Percentiles rank a stretch among this genome's conserved stretches.
Evolutionary conservation across 805 yeast species (phyloP).

Genomic region (Nakazawaea anatomiae): DNA sequence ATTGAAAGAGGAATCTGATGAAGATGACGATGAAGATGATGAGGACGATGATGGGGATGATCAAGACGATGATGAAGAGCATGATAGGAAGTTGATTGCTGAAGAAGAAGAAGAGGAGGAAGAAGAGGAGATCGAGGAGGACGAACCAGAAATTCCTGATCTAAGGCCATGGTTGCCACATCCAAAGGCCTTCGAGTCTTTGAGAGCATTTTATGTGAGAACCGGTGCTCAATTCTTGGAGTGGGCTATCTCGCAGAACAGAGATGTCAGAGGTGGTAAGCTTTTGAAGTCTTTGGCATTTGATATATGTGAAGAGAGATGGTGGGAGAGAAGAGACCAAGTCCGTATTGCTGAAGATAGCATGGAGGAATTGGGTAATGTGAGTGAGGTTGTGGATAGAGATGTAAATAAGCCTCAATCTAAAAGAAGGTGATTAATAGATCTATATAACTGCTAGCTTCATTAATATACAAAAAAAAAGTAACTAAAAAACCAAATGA

Average conservation of each 20-base stretch:
- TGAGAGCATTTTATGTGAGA: constrained; percentile 80
- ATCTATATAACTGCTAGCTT: too few species aligned
- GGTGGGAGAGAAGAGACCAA: constrained; percentile 98
- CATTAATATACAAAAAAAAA: too few species aligned
- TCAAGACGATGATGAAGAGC: constrained; percentile 36
- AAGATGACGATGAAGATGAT: constrained; percentile 56
- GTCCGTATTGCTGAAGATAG: constrained; percentile 84
- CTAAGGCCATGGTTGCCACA: constrained; percentile 96
- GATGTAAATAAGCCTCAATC: constrained; percentile 43
- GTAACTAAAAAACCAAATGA: not conserved
- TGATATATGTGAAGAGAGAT: constrained; percentile 87
- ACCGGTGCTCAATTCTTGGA: constrained; percentile 83
- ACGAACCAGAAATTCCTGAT: constrained; percentile 74
- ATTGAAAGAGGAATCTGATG: constrained; percentile 56
- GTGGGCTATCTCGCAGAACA: constrained; percentile 87
- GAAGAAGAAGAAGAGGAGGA: constrained; percentile 48
- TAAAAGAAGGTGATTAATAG: constrained; percentile 44
- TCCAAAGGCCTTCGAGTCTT: constrained; percentile 86
- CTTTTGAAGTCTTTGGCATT: constrained; percentile 84
- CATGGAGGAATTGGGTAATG: constrained; percentile 86
- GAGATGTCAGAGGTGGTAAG: constrained; percentile 89
- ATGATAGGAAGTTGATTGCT: constrained; percentile 34
- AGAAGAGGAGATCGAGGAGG: constrained; percentile 59
- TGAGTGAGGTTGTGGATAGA: constrained; percentile 78
- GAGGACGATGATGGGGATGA: constrained; percentile 70